These are phyloP conservation scores for Striga hermonthica DNA, from an alignment of 305 asterid genomes.

Conservation along the genomic window DNA sequence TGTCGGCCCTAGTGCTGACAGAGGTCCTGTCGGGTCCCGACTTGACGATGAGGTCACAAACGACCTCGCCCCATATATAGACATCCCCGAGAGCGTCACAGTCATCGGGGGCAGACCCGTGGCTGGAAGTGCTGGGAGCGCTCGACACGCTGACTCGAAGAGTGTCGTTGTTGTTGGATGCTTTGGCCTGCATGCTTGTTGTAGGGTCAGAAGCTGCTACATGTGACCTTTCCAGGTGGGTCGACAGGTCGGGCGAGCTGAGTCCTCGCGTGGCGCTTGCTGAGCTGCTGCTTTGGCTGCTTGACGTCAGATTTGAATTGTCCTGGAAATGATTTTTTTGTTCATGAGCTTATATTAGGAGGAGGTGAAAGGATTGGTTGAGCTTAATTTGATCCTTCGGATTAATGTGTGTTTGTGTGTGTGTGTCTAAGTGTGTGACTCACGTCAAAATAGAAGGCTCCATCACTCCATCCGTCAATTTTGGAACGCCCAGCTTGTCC, in stretches of 20 bases:
- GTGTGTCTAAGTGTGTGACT: conserved; percentile 29
- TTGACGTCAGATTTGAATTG: conserved; percentile 66
- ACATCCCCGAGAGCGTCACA: conserved; percentile 94
- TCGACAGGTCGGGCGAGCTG: conserved; percentile 70
- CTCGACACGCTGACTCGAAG: conserved; percentile 95
- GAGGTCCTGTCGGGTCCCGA: conserved; percentile 80
- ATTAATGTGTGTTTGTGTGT: too few species aligned
- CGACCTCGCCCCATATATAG: conserved; percentile 97
- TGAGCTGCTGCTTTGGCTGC: conserved; percentile 78
- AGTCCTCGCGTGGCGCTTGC: conserved; percentile 65
- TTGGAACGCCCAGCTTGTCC: conserved; percentile 92
- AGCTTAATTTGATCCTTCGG: too few species aligned
- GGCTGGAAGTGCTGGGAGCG: conserved; percentile 98
- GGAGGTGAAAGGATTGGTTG: conserved; percentile 18
- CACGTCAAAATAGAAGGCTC: conserved; percentile 81
- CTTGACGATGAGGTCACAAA: conserved; percentile 69
- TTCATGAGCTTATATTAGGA: conserved; percentile 16
- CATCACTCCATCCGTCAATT: conserved; percentile 96
- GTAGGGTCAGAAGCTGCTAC: conserved; percentile 66
- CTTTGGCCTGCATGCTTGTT: conserved; percentile 79
- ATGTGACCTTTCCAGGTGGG: conserved; percentile 65
- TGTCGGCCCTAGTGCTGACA: conserved; percentile 62
- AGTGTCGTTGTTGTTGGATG: conserved; percentile 60
- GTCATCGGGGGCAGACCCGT: conserved; percentile 91
- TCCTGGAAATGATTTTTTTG: conserved; percentile 44